Conservation (phyloP, 257 asterid species). For the Solanum pimpinellifolium region DNA sequence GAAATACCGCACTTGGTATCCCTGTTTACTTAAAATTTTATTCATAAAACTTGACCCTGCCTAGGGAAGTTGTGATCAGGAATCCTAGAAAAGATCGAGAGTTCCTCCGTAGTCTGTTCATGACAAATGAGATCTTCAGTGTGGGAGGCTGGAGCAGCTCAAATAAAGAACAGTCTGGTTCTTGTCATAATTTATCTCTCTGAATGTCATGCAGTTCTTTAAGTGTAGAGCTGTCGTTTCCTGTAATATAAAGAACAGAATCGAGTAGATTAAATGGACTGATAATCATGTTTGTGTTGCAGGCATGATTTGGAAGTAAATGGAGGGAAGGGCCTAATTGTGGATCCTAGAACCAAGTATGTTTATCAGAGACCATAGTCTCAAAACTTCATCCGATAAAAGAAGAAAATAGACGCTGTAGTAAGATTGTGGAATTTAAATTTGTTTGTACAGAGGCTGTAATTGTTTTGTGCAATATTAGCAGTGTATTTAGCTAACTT, state of each 20-base stretch:
- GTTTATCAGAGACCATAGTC: slow-evolving; percentile 54
- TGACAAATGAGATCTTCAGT: neutral
- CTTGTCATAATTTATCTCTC: neutral
- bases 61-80: neutral
- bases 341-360: slow-evolving; percentile 88
- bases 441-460: neutral
- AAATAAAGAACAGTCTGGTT: neutral
- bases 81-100: neutral
- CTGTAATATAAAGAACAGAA: neutral
- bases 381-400: neutral
- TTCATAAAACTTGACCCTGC: neutral
- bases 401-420: neutral
- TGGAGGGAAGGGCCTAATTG: slow-evolving; percentile 88
- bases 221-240: neutral
- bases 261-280: neutral
- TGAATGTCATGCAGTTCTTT: neutral
- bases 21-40: neutral
- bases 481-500: neutral
- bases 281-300: slow-evolving; percentile 9
- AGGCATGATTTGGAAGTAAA: slow-evolving; percentile 98
- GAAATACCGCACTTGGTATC: neutral
- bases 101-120: neutral
- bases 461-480: neutral
- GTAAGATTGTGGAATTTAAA: neutral
- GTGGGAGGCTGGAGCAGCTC: neutral